Conservation (phyloP, 805 yeast genomes). For the Suhomyces faveliae region DNA sequence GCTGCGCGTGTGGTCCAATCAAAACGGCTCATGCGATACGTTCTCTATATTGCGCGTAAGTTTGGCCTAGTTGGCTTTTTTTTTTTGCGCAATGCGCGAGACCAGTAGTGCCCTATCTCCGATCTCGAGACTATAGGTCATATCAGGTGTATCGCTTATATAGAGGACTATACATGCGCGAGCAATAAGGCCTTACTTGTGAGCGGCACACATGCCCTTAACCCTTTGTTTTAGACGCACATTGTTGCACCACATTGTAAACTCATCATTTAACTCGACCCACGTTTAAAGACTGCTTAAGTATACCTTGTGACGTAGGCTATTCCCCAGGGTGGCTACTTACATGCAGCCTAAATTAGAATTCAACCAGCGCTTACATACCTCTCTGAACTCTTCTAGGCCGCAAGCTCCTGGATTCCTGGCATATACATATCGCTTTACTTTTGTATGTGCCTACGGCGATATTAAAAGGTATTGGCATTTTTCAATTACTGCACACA, state of each 20-base stretch:
- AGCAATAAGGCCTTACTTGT: too few relatives aligned
- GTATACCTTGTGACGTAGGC: neutral
- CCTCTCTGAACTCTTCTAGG: neutral
- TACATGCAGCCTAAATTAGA: neutral
- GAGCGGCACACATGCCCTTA: neutral
- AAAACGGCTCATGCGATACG: neutral
- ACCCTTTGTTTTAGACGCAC: neutral
- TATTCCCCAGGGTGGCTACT: neutral
- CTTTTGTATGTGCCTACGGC: too few relatives aligned
- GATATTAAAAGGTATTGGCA: too few relatives aligned
- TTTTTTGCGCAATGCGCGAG: too few relatives aligned
- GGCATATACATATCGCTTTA: too few relatives aligned
- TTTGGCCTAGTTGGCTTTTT: neutral
- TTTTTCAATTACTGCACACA: neutral
- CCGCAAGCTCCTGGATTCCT: neutral
- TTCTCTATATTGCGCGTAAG: neutral
- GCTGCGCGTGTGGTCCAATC: neutral
- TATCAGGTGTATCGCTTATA: neutral
- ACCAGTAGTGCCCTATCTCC: too few relatives aligned
- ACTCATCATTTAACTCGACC: neutral
- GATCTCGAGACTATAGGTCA: too few relatives aligned
- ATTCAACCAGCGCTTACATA: neutral
- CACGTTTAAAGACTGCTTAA: neutral
- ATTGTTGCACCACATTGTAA: neutral
- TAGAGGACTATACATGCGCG: too few relatives aligned